Percentiles rank a stretch among this genome's conserved stretches.
Conservation (phyloP, 169 alveolate genomes). For the Eimeria tenella region DNA sequence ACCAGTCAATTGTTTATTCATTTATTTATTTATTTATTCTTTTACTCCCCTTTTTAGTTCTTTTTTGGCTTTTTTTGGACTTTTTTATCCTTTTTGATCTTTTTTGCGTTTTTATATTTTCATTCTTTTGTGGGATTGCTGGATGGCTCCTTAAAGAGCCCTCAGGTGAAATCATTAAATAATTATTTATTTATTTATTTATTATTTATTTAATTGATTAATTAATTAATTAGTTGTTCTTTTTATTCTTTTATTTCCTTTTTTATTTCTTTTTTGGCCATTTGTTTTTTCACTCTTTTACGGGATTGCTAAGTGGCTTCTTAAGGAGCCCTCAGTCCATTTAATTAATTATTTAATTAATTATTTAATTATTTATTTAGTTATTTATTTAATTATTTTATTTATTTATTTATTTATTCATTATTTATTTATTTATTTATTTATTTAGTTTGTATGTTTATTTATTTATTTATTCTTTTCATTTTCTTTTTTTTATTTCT, state of each 20-base stretch:
- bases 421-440: background rate
- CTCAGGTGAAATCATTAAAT: background rate
- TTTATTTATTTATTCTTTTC: background rate
- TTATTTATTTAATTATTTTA: too few species aligned
- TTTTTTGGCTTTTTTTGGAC: constrained; percentile 42
- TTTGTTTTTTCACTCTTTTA: too few species aligned
- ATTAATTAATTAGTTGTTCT: background rate
- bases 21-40: too few species aligned
- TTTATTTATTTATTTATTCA: too few species aligned
- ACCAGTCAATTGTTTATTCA: background rate
- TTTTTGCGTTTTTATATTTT: background rate
- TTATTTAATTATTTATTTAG: too few species aligned
- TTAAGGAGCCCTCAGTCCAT: background rate
- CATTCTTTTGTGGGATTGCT: background rate
- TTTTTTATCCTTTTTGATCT: constrained; percentile 28
- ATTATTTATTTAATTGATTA: too few species aligned
- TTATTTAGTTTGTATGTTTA: background rate
- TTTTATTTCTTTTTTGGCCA: background rate
- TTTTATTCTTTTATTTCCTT: background rate
- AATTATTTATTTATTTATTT: too few species aligned
- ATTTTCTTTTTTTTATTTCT: background rate
- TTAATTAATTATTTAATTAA: too few species aligned
- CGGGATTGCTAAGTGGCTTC: background rate
- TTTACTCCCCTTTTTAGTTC: too few species aligned
- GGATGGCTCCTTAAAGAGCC: background rate